Evolutionary conservation across 2,329 filamentous ascomycete species (phyloP), one percentile per base, ranked within the genome.

Genomic region (Acrocalymma vagum): DNA sequence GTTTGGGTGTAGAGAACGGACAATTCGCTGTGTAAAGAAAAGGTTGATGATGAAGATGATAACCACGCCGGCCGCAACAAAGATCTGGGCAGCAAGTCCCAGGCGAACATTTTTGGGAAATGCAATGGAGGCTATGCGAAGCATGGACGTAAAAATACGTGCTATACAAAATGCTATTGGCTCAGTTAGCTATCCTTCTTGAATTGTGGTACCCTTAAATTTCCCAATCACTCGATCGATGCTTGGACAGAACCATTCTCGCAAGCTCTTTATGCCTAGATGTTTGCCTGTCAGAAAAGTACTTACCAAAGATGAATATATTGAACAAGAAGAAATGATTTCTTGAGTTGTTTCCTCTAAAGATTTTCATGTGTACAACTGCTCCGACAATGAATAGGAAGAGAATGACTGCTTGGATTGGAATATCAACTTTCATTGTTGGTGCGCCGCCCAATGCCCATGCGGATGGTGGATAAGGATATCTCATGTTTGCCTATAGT

Each of bases 41-140:
- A 95, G 71, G 71, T 95, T 94, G 69, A 90, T 74, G 57, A 93
- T 72, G 68, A 88, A 93, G 17, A 95, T 73, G 6, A 95, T 69
- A 22, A 95, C 65, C 11, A 91, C 83, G 27, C 89, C 90, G 0
- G 87, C 85, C 29, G 84, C 82, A 42, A 89, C 81, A 56, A 94
- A 84, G 60, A 94, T 80, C 51, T 77, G 77, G 3, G 87, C 82
- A 0, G 80, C 79, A 32, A 84, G 79, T 3, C 73, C 78, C 4
- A 84, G 60, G 8, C 55, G 60, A 22, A 79, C 55, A 45, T 79
- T 77, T 9, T 47, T 45, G 2, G 64, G 65, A 5, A 62, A 47
- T 28, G 51, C 36, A 55, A 69, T 45, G 10, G 55, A 61, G 14
- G 67, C 57, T 11, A 71, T 63, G 20, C 67, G 62, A 23, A 77